Evolutionary conservation across 495 filamentous ascomycete species (phyloP).

Genomic region (Penicillium chermesinum): DNA sequence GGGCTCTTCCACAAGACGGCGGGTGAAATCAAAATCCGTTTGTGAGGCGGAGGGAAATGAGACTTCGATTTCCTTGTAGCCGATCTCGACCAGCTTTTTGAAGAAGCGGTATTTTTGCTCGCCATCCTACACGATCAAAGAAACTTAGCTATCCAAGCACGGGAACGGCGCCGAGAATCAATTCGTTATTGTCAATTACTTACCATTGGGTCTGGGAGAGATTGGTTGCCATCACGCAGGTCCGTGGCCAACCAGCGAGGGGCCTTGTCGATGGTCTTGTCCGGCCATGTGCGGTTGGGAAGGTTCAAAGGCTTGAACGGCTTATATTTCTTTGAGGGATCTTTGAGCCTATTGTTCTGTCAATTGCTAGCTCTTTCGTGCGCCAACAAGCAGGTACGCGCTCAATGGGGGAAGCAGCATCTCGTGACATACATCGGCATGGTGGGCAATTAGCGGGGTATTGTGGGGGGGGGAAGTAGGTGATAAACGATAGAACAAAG

Average conservation of each 20-base stretch:
- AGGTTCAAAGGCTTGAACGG: conserved; percentile 71
- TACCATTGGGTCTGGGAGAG: conserved; percentile 86
- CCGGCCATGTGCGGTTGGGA: conserved; percentile 87
- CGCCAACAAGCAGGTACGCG: neutral
- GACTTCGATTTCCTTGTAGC: conserved; percentile 98
- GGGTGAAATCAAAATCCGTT: conserved; percentile 94
- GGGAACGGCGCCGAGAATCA: too few relatives aligned
- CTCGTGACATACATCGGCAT: conserved; percentile 38
- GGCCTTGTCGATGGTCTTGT: conserved; percentile 66
- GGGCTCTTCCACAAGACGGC: conserved; percentile 79
- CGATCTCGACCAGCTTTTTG: conserved; percentile 85
- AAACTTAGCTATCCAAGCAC: too few relatives aligned
- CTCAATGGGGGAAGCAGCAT: neutral
- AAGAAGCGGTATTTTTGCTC: conserved; percentile 95
- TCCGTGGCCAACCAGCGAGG: conserved; percentile 85
- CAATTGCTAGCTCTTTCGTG: neutral
- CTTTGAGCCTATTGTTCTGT: conserved; percentile 66
- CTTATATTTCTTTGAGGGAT: conserved; percentile 90
- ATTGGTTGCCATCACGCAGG: conserved; percentile 84
- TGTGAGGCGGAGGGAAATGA: conserved; percentile 93
- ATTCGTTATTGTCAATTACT: neutral
- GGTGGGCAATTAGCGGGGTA: conserved; percentile 28
- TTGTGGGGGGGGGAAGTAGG: conserved; percentile 19
- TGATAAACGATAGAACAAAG: conserved; percentile 8
- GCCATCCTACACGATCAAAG: conserved; percentile 75